Evolutionary conservation across 192 early-diverging fungal species (phyloP), one percentile per base, ranked within the genome.

Genomic region (Coemansia sp.): DNA sequence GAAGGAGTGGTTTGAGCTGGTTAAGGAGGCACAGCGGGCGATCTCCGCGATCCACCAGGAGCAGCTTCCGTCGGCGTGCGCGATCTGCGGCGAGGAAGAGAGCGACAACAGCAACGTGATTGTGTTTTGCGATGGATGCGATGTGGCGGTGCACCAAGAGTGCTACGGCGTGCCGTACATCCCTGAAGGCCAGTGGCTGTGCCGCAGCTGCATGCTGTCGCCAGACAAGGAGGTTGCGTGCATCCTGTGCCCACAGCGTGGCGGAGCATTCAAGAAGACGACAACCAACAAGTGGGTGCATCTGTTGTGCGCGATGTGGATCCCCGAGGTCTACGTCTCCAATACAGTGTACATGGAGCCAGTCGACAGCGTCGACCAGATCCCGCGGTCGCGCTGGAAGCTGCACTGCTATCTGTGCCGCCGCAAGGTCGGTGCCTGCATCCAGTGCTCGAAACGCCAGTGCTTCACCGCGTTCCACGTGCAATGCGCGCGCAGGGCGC

Each of bases 141-240:
- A 99, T 73, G 74, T 99, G 55, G 96, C 96, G 3, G 97, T 99
- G 9, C 97, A 99, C 83, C 97, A 99, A 85, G 96, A 98, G 74
- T 99, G 97, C 74, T 99, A 99, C 76, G 97, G 97, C 22, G 89
- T 99, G 45, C 96, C 97, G 2, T 98, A 92, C 73, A 97, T 99
- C 56, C 97, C 97, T 10, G 97, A 99, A 84, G 97, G 96, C 11
- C 96, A 97, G 75, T 99, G 97, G 97, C 83, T 99, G 29, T 99
- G 97, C 66, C 88, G 97, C 22, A 92, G 91, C 60, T 99, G 97
- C 82, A 98, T 97, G 92, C 79, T 98, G 46, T 91, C 91, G 33
- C 97, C 97, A 1, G 95, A 96, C 50, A 86, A 84, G 59, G 88
- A 90, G 50, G 92, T 95, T 11, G 73, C 89, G 9, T 99, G 97